A percentile compares a stretch with the other conserved stretches of the same genome.
Conservation (phyloP, 2,329 filamentous ascomycete species). For the Phialocephala sp. region DNA sequence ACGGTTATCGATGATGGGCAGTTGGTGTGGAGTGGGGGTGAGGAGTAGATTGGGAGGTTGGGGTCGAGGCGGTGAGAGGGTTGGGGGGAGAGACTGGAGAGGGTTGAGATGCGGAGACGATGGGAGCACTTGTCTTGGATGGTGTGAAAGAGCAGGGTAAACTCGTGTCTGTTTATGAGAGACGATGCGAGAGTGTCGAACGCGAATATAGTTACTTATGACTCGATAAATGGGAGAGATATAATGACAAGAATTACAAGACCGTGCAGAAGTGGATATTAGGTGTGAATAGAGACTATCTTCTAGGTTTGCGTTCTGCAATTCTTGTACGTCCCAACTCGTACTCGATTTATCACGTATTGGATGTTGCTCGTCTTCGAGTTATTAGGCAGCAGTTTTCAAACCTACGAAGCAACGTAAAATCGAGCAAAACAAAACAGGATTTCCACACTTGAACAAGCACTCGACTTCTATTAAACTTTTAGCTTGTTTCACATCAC, state of each 20-base stretch:
- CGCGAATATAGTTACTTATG: not conserved
- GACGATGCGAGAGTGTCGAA: not conserved
- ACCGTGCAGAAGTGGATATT: no score
- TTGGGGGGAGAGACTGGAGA: not conserved
- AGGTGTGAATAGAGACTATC: no score
- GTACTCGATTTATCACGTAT: no score
- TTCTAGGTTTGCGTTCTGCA: no score
- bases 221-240: no score
- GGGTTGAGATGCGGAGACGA: not conserved
- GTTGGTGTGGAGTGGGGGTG: constrained; percentile 38
- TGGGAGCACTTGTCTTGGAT: no score
- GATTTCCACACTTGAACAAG: not conserved
- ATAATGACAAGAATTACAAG: no score
- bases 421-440: not conserved
- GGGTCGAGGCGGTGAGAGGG: not conserved
- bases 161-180: not conserved
- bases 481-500: constrained; percentile 1
- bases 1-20: constrained; percentile 41
- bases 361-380: not conserved
- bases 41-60: constrained; percentile 41
- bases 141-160: not conserved
- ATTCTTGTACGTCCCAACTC: no score
- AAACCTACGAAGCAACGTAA: not conserved
- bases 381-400: not conserved
- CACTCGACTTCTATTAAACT: not conserved